Evolutionary conservation across 495 filamentous ascomycete genomes (phyloP).

Genomic region (Hypomontagnella monticulosa): DNA sequence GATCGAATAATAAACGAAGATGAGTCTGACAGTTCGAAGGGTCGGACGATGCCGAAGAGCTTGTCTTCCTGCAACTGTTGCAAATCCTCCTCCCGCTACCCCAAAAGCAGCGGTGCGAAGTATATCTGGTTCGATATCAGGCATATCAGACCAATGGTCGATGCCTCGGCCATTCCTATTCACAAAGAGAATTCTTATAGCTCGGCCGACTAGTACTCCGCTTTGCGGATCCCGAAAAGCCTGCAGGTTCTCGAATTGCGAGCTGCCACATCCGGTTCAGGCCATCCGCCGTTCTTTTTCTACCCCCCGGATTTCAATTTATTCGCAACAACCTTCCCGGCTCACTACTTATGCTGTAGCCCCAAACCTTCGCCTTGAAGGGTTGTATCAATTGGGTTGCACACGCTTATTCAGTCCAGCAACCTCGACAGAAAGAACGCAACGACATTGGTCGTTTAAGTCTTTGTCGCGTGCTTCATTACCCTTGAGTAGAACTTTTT

Average conservation of each 20-base stretch:
- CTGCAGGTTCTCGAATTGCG: conserved; percentile 25
- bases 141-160: conserved; percentile 7
- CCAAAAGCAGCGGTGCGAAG: conserved; percentile 11
- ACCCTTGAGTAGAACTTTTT: conserved; percentile 42
- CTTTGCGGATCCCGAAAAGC: conserved; percentile 39
- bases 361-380: background rate
- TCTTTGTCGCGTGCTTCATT: conserved; percentile 14
- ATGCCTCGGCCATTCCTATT: conserved; percentile 36
- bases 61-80: conserved; percentile 1
- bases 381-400: conserved; percentile 26
- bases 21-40: conserved; percentile 8
- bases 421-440: conserved; percentile 6
- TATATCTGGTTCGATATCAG: too few species aligned
- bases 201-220: conserved; percentile 36
- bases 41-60: conserved; percentile 4
- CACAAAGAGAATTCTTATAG: conserved; percentile 9
- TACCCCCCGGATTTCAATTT: conserved; percentile 24
- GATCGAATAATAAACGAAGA: conserved; percentile 1
- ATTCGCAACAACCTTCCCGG: conserved; percentile 24
- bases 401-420: conserved; percentile 24
- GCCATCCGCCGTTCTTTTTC: conserved; percentile 16
- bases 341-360: background rate
- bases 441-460: conserved; percentile 18
- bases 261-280: conserved; percentile 13
- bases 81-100: background rate